Conservation (phyloP, 192 early-diverging fungal species). For the Podila epigama region DNA sequence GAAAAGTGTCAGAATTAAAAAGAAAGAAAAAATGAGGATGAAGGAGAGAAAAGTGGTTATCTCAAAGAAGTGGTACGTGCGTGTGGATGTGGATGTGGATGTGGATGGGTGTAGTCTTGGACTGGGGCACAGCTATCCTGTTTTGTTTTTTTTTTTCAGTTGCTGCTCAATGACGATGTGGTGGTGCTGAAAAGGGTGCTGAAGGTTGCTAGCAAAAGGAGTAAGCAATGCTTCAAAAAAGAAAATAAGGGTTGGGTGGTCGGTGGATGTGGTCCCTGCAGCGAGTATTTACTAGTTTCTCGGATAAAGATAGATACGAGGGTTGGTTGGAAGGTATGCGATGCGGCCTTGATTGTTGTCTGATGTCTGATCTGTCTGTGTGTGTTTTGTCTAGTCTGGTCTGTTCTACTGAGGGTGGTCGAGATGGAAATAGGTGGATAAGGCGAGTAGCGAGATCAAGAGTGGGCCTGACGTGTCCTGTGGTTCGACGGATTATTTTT, state of each 20-base stretch:
- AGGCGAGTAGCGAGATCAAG: not conserved
- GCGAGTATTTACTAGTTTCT: not conserved
- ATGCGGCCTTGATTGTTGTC: too few relatives aligned
- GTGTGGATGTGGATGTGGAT: not conserved
- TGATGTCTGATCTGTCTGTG: not conserved
- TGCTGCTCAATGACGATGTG: not conserved
- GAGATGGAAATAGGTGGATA: not conserved
- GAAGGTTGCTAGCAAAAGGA: not conserved
- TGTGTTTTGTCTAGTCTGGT: too few relatives aligned
- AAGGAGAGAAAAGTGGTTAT: not conserved
- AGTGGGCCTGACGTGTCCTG: too few relatives aligned
- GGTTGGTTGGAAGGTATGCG: too few relatives aligned
- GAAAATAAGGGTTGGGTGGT: not conserved
- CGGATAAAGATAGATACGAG: not conserved
- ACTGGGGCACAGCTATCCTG: not conserved
- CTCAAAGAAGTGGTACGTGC: not conserved
- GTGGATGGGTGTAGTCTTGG: not conserved
- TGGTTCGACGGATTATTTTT: not conserved
- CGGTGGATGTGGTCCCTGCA: not conserved
- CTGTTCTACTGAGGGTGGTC: not conserved
- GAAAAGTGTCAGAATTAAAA: constrained; percentile 5
- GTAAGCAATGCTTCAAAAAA: too few relatives aligned
- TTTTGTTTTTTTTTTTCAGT: not conserved
- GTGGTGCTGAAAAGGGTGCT: too few relatives aligned
- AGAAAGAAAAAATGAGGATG: not conserved